Base-by-base conservation (phyloP, 345 rosid genomes). In the Zanthoxylum bungeanum region DNA sequence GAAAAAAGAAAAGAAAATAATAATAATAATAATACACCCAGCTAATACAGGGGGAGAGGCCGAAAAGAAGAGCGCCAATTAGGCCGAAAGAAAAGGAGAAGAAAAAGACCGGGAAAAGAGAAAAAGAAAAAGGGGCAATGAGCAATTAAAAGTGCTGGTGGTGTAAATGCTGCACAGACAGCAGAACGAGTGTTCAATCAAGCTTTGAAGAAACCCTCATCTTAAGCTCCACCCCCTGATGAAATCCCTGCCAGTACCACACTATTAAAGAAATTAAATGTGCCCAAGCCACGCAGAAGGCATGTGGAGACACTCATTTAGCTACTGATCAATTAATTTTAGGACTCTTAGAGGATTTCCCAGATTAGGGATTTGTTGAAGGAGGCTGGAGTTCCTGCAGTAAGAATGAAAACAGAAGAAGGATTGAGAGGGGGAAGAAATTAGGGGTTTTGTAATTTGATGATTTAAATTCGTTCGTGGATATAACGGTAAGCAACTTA, bases 331-430 rank as follows among this genome's bases (percentile, higher is more conserved):
- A 84, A 72, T 62, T 94, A 67, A 83, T 90, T 44, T 58, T 94
- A 14, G 97, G 97, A 46, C 77, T 92, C 16, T 87, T 94, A 0
- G 97, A 92, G 81, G 98, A 94, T 80, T n/a, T 92, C 97, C 47
- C 97, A 90, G 25, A 82, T 92, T 11, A 66, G 85, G 0, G 97
- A 90, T 34, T 76, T 92, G 73, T 76, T 89, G 51, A 87, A 83
- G 34, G 97, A 91, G 74, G 91, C 89, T 0, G 95, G 97, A 28
- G 79, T 94, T 49, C 77, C 82, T 0, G 0, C 84, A 0, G 80
- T 88, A 2, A 81, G 59, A 66, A 80, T 90, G 28, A 94, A 86
- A 65, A 82, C 97, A 0, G 95, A 92, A 78, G 84, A n/a, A n/a
- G n/a, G n/a, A n/a, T n/a, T n/a, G n/a, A n/a, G n/a, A n/a, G n/a